Base-by-base conservation (phyloP, 1,139 yeast species). In the Nakaseomyces bracarensis region DNA sequence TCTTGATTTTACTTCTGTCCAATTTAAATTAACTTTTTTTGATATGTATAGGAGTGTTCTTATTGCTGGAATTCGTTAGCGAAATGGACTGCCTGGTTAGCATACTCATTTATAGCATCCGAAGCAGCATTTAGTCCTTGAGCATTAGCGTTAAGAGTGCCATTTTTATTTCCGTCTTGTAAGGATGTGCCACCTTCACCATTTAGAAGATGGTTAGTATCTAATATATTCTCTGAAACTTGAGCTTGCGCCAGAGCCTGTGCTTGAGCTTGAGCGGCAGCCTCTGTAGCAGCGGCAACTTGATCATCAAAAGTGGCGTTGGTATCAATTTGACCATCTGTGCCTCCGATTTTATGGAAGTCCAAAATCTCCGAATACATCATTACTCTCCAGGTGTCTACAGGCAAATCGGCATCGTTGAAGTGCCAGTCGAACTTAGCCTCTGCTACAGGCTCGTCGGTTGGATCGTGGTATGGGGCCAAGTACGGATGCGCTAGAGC, bases 371-470 rank as follows among this genome's bases (percentile, higher is more conserved):
- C 98, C 41, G 95, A 82, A 66, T 91, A 91, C 96, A 91, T 91
- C 98, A 91, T 91, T 22, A 89, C 96, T 67, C 95, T 79, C 98
- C 98, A 91, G 10, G 96, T 86, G 59, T 91, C 97, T 18, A 91
- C 94, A 1, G 98, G 97, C 55, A 91, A 72, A 65, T 91, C 98
- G 0, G 96, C 97, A 58, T 93, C 97, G 63, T 91, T 91, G 65
- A 91, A 91, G 57, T 94, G 82, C 99, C 99, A 91, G 66, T 91
- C 98, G 57, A 91, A 91, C 63, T 84, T 84, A 50, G 81, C 84
- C 41, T 81, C 87, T 40, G 98, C 95, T 4, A 77, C 82, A 1
- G 99, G 99, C 66, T 91, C 99, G 65, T 91, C 99, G 5, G 91
- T 77, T 23, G 97, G 96, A 60, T 93, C 98, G 63, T 91, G 98